A percentile compares a stretch with the other conserved stretches of the same genome.
Evolutionary conservation across 176 grass and related monocot species (phyloP).

Genomic region (Phoenix dactylifera): DNA sequence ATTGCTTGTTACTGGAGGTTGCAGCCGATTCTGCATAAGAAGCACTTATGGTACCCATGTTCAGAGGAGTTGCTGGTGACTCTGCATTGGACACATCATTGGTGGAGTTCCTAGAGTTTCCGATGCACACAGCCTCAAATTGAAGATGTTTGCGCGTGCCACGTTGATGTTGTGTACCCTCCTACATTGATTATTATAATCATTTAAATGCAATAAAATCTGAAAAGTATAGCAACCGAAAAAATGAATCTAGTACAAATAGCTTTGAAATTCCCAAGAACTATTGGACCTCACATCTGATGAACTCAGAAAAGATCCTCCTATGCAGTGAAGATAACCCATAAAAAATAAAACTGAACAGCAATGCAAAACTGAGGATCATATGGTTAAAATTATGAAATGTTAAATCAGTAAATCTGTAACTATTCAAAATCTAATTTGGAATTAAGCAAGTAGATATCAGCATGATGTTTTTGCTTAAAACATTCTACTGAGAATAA

Average conservation of each 20-base stretch:
- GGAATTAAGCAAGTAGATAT: no score
- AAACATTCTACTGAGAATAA: no score
- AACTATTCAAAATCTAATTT: no score
- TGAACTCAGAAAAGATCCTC: no score
- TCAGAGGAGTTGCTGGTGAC: background rate
- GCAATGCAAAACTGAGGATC: no score
- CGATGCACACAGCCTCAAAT: slow-evolving; percentile 10
- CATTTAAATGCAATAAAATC: background rate
- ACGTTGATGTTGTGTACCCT: slow-evolving; percentile 12
- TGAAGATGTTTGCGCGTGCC: slow-evolving; percentile 20
- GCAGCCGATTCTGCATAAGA: slow-evolving; percentile 7
- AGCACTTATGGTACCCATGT: slow-evolving; percentile 3
- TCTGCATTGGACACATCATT: background rate
- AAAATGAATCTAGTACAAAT: background rate
- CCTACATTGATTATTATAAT: slow-evolving; percentile 14
- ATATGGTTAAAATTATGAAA: no score
- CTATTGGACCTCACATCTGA: no score
- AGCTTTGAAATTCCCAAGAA: no score
- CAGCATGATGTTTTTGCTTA: no score
- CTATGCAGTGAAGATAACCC: no score
- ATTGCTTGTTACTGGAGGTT: background rate
- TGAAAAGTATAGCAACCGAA: background rate
- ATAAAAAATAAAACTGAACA: no score
- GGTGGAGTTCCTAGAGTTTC: background rate
- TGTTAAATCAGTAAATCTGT: no score